phyloP scores from a whole-genome alignment of 352 stramenopile genomes.

The Pythium dissimile region DNA sequence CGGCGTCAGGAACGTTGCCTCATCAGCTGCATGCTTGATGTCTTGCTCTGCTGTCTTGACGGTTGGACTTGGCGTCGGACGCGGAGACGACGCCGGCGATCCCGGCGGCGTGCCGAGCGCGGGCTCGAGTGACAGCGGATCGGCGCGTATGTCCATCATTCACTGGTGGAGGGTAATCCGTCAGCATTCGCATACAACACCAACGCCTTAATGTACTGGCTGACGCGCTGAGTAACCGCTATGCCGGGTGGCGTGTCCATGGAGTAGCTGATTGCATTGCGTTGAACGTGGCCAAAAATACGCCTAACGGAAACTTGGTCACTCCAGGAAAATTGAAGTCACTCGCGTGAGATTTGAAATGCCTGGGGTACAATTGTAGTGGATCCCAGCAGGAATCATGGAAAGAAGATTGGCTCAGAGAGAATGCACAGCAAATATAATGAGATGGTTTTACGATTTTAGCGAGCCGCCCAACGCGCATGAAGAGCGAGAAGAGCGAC shows the following conservation, averaged over 20 bases:
- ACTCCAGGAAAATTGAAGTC: constrained; percentile 5
- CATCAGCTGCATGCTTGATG: constrained; percentile 5
- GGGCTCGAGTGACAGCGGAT: neutral
- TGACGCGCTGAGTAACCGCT: neutral
- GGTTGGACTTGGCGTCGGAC: too few relatives aligned
- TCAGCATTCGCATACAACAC: too few relatives aligned
- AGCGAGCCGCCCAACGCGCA: constrained; percentile 3
- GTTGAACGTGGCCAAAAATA: constrained; percentile 14
- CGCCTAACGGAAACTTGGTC: constrained; percentile 20
- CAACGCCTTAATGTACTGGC: neutral
- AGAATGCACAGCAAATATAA: constrained; percentile 26
- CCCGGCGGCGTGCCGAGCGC: constrained; percentile 3
- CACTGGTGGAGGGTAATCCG: too few relatives aligned
- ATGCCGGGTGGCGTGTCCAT: neutral
- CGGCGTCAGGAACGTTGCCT: neutral
- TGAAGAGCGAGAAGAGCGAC: neutral
- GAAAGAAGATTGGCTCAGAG: neutral
- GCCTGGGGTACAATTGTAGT: constrained; percentile 24
- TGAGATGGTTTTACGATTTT: constrained; percentile 27
- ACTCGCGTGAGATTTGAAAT: neutral
- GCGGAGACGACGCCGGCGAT: constrained; percentile 2
- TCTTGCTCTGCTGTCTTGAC: too few relatives aligned
- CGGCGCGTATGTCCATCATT: too few relatives aligned
- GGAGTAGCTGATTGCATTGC: neutral
- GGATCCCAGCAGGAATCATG: too few relatives aligned